A percentile compares a stretch with the other conserved stretches of the same genome.
Conservation (phyloP, 768 basidiomycete species). For the Russula griseocarnosa region DNA sequence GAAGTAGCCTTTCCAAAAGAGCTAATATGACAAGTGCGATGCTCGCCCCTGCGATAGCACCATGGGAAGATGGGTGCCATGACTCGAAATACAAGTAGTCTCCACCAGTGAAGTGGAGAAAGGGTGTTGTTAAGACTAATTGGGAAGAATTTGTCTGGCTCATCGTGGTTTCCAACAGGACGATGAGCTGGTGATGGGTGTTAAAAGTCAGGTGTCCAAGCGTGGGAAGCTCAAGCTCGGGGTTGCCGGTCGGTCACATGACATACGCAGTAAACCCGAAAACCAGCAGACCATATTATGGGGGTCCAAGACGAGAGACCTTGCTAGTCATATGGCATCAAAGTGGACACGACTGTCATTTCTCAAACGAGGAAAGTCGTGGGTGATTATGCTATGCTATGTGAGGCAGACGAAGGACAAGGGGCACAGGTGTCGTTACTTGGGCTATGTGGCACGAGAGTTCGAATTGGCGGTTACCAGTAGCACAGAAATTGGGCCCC, state of each 20-base stretch:
- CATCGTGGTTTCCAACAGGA: not conserved
- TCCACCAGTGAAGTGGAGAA: conserved; percentile 62
- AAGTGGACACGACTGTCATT: too few relatives aligned
- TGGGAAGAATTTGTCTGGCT: conserved; percentile 16
- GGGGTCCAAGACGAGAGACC: too few relatives aligned
- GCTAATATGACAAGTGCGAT: conserved; percentile 65
- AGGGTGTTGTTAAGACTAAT: conserved; percentile 54
- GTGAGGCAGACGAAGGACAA: too few relatives aligned
- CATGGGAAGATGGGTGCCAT: conserved; percentile 64
- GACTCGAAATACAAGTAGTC: conserved; percentile 64
- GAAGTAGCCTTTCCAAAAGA: conserved; percentile 65
- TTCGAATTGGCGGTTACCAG: not conserved
- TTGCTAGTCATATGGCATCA: too few relatives aligned
- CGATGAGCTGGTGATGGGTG: not conserved
- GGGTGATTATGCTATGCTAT: too few relatives aligned
- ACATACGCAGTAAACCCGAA: too few relatives aligned
- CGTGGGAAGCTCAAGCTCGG: not conserved
- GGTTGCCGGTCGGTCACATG: too few relatives aligned
- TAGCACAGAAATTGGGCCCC: not conserved
- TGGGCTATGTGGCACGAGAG: not conserved
- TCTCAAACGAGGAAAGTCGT: too few relatives aligned
- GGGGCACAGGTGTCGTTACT: not conserved
- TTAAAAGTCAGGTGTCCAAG: too few relatives aligned
- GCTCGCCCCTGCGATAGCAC: conserved; percentile 71
- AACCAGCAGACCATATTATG: too few relatives aligned